Evolutionary conservation across 1,284 basidiomycete genomes (phyloP).

Genomic region (Cronartium quercuum): DNA sequence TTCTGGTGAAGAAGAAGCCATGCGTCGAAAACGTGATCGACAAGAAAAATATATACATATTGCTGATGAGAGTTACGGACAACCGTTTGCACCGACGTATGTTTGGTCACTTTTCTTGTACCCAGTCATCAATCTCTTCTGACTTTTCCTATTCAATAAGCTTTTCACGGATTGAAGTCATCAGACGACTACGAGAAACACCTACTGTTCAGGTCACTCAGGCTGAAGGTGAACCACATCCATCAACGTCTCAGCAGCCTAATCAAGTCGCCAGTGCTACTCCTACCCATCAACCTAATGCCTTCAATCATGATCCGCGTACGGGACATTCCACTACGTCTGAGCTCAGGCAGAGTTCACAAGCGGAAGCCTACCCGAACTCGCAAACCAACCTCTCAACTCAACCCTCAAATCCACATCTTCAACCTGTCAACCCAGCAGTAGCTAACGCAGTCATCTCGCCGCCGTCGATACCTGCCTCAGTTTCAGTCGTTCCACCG

Average conservation of each 20-base stretch:
- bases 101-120: not conserved
- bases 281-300: not conserved
- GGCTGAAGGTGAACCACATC: not conserved
- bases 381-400: not conserved
- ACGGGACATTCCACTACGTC: not conserved
- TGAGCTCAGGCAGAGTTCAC: not conserved
- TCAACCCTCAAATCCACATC: not conserved
- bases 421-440: not conserved
- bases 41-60: conserved; percentile 39
- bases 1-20: conserved; percentile 35
- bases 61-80: conserved; percentile 36
- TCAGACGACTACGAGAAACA: conserved; percentile 20
- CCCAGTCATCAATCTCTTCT: not conserved
- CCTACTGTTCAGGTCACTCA: not conserved
- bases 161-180: conserved; percentile 32
- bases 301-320: not conserved
- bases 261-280: not conserved
- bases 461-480: conserved; percentile 3
- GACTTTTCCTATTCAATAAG: not conserved
- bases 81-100: conserved; percentile 38
- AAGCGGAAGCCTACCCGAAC: not conserved
- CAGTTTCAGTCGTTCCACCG: not conserved
- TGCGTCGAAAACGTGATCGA: conserved; percentile 30
- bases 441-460: not conserved
- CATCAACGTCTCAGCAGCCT: not conserved